Base-by-base conservation (phyloP, 2,329 filamentous ascomycete genomes). In the Talaromyces sp. region DNA sequence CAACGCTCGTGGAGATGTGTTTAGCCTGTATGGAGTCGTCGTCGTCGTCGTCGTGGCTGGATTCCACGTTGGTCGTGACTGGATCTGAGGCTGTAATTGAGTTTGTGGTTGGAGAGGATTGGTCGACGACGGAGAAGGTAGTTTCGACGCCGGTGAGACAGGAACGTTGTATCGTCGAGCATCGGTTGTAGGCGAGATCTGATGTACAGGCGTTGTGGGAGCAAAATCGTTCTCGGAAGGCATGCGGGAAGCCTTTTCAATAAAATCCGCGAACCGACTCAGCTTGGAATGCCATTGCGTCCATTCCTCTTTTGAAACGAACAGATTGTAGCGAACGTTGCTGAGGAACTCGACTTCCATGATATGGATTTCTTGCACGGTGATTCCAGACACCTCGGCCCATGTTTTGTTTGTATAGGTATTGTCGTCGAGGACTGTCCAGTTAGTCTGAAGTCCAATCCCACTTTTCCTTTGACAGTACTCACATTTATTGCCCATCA, bases 291-390 rank as follows among this genome's bases (percentile, higher is more conserved):
- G 88, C 95, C 95, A 98, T 60, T 87, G 84, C 56, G 87, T 83
- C 95, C 95, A 99, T 73, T 96, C 86, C 60, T 87, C 83, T 72
- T 92, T 88, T 3, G 93, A 96, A 3, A 91, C 92, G 73, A 93
- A 88, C 7, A 99, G 81, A 69, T 91, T 92, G 77, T 98, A 99
- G 71, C 93, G 87, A 88, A 99, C 96, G 76, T 98, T 98, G 81
- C 93, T 97, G 66, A 99, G 81, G 70, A 99, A 99, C 75, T 99
- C 95, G n/a, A 99, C 95, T 75, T 99, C 95, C 95, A 99, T 99
- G 50, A 97, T 90, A 74, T 99, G 95, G 58, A 99, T 96, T 76
- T 99, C 95, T 65, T 89, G 87, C 12, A 98, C 93, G 1, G 91
- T 88, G 65, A 99, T 96, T 50, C 91, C 90, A 0, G 95, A 98